Conservation (phyloP, 1,284 basidiomycete genomes). For the Chondrostereum purpureum region DNA sequence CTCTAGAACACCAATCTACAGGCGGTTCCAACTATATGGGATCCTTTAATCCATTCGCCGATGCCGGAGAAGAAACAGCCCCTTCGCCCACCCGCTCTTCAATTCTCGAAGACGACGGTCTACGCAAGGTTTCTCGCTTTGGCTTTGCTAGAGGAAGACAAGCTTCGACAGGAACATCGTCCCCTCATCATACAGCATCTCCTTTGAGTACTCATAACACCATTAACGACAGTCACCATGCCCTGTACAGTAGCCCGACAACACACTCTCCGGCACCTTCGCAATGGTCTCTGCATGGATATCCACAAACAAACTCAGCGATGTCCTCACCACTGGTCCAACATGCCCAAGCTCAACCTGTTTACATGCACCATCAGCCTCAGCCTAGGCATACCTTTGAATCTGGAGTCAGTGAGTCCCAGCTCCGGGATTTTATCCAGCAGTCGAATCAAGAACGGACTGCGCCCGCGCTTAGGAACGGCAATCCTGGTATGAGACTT, state of each 20-base stretch:
- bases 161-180: conserved; percentile 51
- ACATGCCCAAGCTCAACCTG: conserved; percentile 36
- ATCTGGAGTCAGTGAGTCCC: conserved; percentile 57
- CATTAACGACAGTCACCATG: conserved; percentile 33
- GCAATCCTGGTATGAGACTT: conserved; percentile 43
- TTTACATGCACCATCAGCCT: conserved; percentile 26
- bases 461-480: conserved; percentile 23
- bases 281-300: conserved; percentile 42
- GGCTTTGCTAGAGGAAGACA: conserved; percentile 75
- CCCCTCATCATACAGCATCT: conserved; percentile 52
- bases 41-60: conserved; percentile 74
- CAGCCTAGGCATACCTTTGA: conserved; percentile 51
- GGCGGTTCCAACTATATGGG: conserved; percentile 55
- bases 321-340: conserved; percentile 43
- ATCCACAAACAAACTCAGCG: conserved; percentile 34
- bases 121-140: conserved; percentile 72
- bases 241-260: conserved; percentile 35
- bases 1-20: conserved; percentile 39
- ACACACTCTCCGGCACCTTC: conserved; percentile 30
- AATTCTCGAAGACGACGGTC: conserved; percentile 53
- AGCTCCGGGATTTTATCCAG: conserved; percentile 61
- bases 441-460: conserved; percentile 56
- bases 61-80: conserved; percentile 39
- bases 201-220: conserved; percentile 27
- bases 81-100: conserved; percentile 21